Base-by-base conservation (phyloP, 2,329 filamentous ascomycete species). In the Monosporascus sp. region DNA sequence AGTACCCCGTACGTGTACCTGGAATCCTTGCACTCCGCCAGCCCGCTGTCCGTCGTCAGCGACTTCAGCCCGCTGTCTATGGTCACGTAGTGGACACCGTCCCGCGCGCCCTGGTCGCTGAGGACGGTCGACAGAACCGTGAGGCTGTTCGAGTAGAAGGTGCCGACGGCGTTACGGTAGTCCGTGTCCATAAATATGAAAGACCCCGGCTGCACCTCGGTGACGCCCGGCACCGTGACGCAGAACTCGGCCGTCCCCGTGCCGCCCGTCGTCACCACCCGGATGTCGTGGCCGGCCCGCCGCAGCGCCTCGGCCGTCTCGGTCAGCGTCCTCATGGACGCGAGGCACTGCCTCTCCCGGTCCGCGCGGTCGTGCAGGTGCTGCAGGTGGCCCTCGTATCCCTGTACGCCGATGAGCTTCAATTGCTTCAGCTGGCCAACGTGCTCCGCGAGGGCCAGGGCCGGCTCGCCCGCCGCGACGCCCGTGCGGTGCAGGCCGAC, bases 171-270 rank as follows among this genome's bases (percentile, higher is more conserved):
- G 49, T 77, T 76, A 3, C 77, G 72, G 57, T 81, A 81, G 58
- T 81, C 78, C 2, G 77, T 78, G 52, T 81, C 78, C 78, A 81
- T 81, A 60, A 81, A 81, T 52, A 81, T 72, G 54, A 81, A 81
- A 0, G 75, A 78, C 0, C 78, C 78, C 0, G 78, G 78, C 58
- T 81, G 78, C 2, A 81, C 66, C 58, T 81, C 78, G 1, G 77
- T 81, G 0, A 81, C 70, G 0, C 77, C 78, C 0, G 73, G 71
- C 0, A 78, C 75, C 0, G 65, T 70, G 2, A 72, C 77, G 51
- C 78, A 81, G 57, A 81, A 80, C 55, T 80, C 77, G 2, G 72
- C 75, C 1, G 77, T 80, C 7, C 77, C 77, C 0, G 77, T 80
- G 1, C 77, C 77, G 1, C 77, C 77, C 0, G 75, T 77, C 0